phyloP scores from a whole-genome alignment of 306 rosid species.

The Castanospermum australe region DNA sequence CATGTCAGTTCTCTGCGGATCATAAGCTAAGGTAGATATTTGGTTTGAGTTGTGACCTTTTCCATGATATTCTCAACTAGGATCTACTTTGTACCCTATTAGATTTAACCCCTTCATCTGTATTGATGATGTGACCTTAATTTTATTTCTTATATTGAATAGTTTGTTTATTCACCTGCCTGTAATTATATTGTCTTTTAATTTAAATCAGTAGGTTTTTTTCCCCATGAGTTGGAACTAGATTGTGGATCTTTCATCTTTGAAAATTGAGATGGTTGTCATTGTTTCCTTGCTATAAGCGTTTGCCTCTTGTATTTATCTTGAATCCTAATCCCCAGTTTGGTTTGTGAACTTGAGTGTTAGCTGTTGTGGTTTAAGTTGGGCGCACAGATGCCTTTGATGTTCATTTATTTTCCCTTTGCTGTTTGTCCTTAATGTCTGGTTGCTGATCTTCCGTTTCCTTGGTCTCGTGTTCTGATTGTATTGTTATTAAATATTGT shows the following conservation, averaged over 20 bases:
- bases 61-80: constrained; percentile 26
- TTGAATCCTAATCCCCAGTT: background rate
- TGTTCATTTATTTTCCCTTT: background rate
- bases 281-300: background rate
- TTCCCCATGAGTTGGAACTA: background rate
- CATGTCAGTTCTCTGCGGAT: constrained; percentile 2
- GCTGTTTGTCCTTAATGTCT: background rate
- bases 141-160: constrained; percentile 24
- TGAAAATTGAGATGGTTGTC: background rate
- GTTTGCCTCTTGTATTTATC: background rate
- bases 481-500: no score
- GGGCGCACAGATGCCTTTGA: background rate
- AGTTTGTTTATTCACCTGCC: constrained; percentile 16
- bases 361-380: background rate
- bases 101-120: constrained; percentile 32
- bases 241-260: background rate
- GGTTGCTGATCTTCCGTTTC: background rate
- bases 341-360: background rate
- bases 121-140: constrained; percentile 41
- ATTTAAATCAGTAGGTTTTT: constrained; percentile 21
- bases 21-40: constrained; percentile 27
- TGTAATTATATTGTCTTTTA: constrained; percentile 16
- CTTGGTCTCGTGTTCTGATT: background rate
- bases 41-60: constrained; percentile 25
- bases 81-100: constrained; percentile 48